Conservation (phyloP, 805 yeast species). For the Ogataea nitratoaversa region DNA sequence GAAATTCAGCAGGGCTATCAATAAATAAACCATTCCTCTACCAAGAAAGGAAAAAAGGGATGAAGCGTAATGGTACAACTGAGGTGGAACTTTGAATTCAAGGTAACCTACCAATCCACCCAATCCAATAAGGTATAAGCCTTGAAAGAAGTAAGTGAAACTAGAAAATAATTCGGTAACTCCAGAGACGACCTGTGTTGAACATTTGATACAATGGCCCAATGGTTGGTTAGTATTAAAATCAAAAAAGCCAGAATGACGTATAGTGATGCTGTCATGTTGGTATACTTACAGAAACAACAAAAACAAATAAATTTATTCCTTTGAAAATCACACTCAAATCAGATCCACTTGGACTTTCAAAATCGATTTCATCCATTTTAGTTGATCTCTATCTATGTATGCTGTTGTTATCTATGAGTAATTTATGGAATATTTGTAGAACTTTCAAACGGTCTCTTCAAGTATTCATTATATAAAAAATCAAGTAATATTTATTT, state of each 20-base stretch:
- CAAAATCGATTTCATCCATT: constrained; percentile 40
- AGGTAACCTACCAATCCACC: constrained; percentile 51
- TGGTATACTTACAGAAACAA: constrained; percentile 41
- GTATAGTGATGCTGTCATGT: not conserved
- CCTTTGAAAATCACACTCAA: constrained; percentile 43
- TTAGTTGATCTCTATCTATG: not conserved
- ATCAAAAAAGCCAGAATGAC: not conserved
- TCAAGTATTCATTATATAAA: too few species aligned
- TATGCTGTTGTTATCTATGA: too few species aligned
- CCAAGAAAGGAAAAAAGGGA: constrained; percentile 71
- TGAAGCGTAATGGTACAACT: constrained; percentile 61
- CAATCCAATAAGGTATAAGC: constrained; percentile 51
- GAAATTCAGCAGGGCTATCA: constrained; percentile 45
- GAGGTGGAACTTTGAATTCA: constrained; percentile 47
- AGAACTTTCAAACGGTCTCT: too few species aligned
- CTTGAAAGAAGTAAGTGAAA: constrained; percentile 45
- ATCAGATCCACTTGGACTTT: constrained; percentile 39
- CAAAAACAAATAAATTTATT: constrained; percentile 54
- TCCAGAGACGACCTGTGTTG: constrained; percentile 44
- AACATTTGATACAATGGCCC: too few species aligned
- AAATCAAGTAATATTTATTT: too few species aligned
- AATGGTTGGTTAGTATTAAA: not conserved
- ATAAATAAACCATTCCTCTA: constrained; percentile 58
- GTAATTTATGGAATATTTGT: too few species aligned
- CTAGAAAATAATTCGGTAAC: constrained; percentile 43